Evolutionary conservation across 805 yeast species (phyloP).

Genomic region (Millerozyma miso): DNA sequence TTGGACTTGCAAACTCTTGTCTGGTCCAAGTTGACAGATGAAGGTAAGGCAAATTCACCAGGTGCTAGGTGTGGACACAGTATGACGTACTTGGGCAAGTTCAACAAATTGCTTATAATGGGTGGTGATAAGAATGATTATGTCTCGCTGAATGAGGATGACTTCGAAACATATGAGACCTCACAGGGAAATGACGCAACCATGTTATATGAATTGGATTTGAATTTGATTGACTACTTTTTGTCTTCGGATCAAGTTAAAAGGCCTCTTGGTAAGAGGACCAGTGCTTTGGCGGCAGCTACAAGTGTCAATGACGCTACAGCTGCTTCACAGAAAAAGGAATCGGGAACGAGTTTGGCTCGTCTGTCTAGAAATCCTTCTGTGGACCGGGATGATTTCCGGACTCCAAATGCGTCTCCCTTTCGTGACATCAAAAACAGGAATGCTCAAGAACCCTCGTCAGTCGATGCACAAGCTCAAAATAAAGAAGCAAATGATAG

Average conservation of each 20-base stretch:
- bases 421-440: constrained; percentile 11
- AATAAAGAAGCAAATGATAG: constrained; percentile 11
- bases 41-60: constrained; percentile 51
- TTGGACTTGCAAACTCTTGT: constrained; percentile 66
- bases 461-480: not conserved
- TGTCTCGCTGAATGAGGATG: constrained; percentile 43
- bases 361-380: constrained; percentile 35
- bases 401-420: constrained; percentile 27
- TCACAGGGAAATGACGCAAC: constrained; percentile 53
- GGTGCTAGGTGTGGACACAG: constrained; percentile 92
- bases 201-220: constrained; percentile 61
- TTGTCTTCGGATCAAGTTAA: constrained; percentile 21
- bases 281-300: constrained; percentile 10
- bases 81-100: constrained; percentile 62
- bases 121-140: constrained; percentile 87
- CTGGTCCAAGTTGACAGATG: constrained; percentile 65
- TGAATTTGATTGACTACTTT: constrained; percentile 34
- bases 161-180: constrained; percentile 49
- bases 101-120: constrained; percentile 72
- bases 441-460: not conserved
- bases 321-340: constrained; percentile 9
- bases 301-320: constrained; percentile 5
- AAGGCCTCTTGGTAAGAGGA: constrained; percentile 3
- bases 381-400: constrained; percentile 31
- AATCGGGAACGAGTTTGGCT: constrained; percentile 1